Base-by-base conservation (phyloP, 768 basidiomycete genomes). In the button mushroom (Agaricus bisporus) region DNA sequence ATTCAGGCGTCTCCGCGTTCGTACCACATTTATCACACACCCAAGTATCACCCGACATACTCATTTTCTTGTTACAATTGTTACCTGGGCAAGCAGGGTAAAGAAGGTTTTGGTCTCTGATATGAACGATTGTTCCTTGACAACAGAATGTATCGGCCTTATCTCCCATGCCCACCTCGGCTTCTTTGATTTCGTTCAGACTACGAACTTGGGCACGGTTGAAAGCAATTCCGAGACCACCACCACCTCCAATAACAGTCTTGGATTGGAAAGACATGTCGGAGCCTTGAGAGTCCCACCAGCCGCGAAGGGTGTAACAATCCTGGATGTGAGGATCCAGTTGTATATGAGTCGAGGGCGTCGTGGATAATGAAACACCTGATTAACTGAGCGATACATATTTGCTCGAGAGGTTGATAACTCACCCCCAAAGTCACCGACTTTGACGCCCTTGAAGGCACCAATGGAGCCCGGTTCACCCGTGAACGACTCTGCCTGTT, bases 371-470 rank as follows among this genome's bases (percentile, higher is more conserved):
- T 1, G 81, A 88, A 49, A 93, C 83, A 14, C 91, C 91, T 90
- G 55, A 44, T 58, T 48, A 38, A 17, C 22, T 35, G 14, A 49
- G 42, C 57, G 56, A 58, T 41, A 51, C 18, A 41, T 44, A 41
- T 29, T 46, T 2, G 4, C 46, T 35, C 15, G 14, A 5, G 32
- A 3, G 10, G 10, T 14, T 3, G 12, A 11, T 15, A 20, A 17
- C 15, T 35, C 11, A 57, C 59, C 59, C 26, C 56, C 56, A 35
- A 60, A 99, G 59, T 98, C 95, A 25, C 91, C 86, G 38, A 98
- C 90, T 66, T 87, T 91, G 58, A 92, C 91, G 20, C 91, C 88
- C 70, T 95, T 97, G 79, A 95, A 91, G 4, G 95, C 95, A 58
- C 95, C 78, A 28, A 98, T 84, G 8, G 91, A 82, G 47, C 75